Conservation (phyloP, 768 basidiomycete genomes). For the Rhizopogon salebrosus region DNA sequence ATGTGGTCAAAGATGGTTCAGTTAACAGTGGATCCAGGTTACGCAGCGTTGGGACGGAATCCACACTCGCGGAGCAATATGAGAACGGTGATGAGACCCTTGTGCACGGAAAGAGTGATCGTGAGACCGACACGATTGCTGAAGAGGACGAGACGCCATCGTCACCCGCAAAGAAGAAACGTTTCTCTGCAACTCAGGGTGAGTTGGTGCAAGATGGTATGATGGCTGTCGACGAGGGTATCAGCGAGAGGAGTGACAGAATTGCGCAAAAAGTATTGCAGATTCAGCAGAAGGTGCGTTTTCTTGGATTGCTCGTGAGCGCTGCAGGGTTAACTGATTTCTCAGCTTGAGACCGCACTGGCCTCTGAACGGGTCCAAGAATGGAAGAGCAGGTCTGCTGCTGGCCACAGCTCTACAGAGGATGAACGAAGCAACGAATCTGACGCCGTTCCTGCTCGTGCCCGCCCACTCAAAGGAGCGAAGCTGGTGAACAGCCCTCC, state of each 20-base stretch:
- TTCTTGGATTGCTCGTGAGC: not conserved
- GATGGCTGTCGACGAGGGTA: conserved; percentile 82
- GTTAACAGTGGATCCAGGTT: conserved; percentile 32
- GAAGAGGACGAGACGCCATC: conserved; percentile 48
- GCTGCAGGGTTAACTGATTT: conserved; percentile 4
- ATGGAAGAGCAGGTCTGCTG: conserved; percentile 25
- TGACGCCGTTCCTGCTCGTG: conserved; percentile 36
- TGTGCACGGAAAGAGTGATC: conserved; percentile 31
- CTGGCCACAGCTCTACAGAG: conserved; percentile 21
- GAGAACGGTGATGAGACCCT: conserved; percentile 39
- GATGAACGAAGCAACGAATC: conserved; percentile 58
- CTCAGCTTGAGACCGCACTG: conserved; percentile 72
- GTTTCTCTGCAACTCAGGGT: conserved; percentile 69
- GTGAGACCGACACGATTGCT: conserved; percentile 49
- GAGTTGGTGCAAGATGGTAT: conserved; percentile 72
- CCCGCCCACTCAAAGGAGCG: conserved; percentile 34
- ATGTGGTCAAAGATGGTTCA: conserved; percentile 42
- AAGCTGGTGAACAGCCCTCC: conserved; percentile 29
- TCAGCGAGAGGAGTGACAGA: conserved; percentile 78
- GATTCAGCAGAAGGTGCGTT: conserved; percentile 83
- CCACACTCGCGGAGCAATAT: conserved; percentile 69
- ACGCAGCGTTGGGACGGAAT: conserved; percentile 74
- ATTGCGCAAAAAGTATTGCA: conserved; percentile 84
- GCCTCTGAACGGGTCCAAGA: conserved; percentile 46
- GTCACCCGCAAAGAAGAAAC: conserved; percentile 56